Evolutionary conservation across 108 stramenopile species (phyloP).

Genomic region (Pseudonitzschia pungens): DNA sequence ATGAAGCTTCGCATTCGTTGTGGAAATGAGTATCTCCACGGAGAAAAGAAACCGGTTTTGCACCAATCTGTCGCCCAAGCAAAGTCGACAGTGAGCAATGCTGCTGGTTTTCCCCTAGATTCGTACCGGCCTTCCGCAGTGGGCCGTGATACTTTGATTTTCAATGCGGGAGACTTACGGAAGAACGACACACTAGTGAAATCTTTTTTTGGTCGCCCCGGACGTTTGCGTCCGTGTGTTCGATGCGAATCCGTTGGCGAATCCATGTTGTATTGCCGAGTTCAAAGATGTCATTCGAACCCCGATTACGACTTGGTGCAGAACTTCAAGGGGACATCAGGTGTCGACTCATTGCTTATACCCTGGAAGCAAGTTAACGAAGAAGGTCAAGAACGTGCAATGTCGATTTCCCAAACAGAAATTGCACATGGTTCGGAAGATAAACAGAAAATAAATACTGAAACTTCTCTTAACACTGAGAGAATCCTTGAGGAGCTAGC

Average conservation of each 20-base stretch:
- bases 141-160: background rate
- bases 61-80: background rate
- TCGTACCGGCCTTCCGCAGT: background rate
- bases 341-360: slow-evolving; percentile 42
- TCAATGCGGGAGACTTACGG: slow-evolving; percentile 13
- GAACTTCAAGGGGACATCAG: slow-evolving; percentile 23
- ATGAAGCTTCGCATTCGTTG: slow-evolving; percentile 8
- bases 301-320: slow-evolving; percentile 43
- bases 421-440: background rate
- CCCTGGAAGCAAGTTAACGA: slow-evolving; percentile 15
- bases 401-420: background rate
- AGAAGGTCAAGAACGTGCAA: background rate
- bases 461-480: background rate
- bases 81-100: background rate
- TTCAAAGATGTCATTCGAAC: slow-evolving; percentile 47
- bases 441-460: background rate
- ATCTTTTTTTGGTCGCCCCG: slow-evolving; percentile 33
- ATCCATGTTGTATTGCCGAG: slow-evolving; percentile 38
- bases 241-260: slow-evolving; percentile 36
- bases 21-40: background rate
- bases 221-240: slow-evolving; percentile 38
- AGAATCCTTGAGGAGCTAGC: background rate
- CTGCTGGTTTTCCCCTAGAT: background rate
- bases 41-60: background rate
- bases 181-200: slow-evolving; percentile 16